phyloP scores from a whole-genome alignment of 176 grass and related monocot species.

The Eleusine indica region DNA sequence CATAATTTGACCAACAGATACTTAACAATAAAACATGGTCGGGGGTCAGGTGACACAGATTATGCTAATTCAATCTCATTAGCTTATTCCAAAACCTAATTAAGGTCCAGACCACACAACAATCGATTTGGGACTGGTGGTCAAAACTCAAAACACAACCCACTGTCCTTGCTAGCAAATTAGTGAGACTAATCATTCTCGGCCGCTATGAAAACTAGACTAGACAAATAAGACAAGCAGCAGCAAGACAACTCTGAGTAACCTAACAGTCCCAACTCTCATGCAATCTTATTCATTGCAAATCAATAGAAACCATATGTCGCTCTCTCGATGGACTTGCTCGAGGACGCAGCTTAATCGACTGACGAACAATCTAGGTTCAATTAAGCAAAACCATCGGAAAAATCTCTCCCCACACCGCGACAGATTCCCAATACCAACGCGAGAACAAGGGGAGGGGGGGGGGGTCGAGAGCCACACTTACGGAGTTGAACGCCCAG shows the following conservation, averaged over 20 bases:
- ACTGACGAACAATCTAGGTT: not conserved
- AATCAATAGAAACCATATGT: not conserved
- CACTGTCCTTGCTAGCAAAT: not conserved
- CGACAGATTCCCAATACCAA: not conserved
- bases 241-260: not conserved
- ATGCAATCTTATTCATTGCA: not conserved
- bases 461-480: not conserved
- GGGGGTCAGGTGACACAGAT: not conserved
- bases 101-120: too few species aligned
- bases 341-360: too few species aligned
- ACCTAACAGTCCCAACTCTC: not conserved
- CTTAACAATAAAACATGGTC: not conserved
- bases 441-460: too few species aligned
- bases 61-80: not conserved
- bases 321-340: not conserved
- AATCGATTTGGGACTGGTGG: too few species aligned
- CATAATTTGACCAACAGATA: not conserved
- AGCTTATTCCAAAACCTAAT: not conserved
- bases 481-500: constrained; percentile 47
- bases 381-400: not conserved
- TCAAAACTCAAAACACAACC: not conserved
- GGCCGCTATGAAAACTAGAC: too few species aligned
- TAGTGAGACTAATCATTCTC: too few species aligned
- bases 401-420: not conserved
- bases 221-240: not conserved